These are phyloP conservation scores for Bruguiera gymnorhiza DNA, from an alignment of 345 rosid species.

Conservation along the genomic window DNA sequence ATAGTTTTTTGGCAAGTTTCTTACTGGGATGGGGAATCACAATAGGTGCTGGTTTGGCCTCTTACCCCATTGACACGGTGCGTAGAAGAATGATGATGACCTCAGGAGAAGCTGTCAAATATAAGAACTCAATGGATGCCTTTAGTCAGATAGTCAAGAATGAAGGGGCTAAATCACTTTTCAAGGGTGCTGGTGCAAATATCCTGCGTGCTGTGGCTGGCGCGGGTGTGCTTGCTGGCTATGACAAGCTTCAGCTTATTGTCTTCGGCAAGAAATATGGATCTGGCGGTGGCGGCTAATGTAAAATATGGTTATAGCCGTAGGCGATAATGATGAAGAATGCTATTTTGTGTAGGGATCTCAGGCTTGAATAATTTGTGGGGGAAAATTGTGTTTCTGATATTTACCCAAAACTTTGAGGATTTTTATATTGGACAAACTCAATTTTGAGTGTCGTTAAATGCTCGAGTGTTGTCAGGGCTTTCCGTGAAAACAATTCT, in stretches of 20 bases:
- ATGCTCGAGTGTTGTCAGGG: too few relatives aligned
- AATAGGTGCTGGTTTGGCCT: conserved; percentile 22
- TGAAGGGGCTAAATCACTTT: conserved; percentile 26
- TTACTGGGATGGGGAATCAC: conserved; percentile 18
- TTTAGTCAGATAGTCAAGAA: conserved; percentile 27
- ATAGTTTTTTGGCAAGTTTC: conserved; percentile 23
- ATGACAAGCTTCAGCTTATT: conserved; percentile 32
- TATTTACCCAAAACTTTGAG: conserved; percentile 11
- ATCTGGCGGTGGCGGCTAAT: conserved; percentile 23
- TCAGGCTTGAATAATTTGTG: conserved; percentile 30
- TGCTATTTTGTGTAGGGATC: conserved; percentile 13
- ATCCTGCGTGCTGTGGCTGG: conserved; percentile 35
- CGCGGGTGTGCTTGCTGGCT: conserved; percentile 37
- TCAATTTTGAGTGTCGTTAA: conserved; percentile 22
- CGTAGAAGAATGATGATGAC: conserved; percentile 39
- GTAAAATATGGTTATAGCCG: not conserved
- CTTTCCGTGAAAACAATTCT: too few relatives aligned
- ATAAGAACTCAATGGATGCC: conserved; percentile 28
- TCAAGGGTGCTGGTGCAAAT: conserved; percentile 37
- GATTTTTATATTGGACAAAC: not conserved
- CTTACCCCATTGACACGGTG: conserved; percentile 29
- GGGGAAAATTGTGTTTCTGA: conserved; percentile 8
- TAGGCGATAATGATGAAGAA: conserved; percentile 14
- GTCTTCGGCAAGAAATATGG: conserved; percentile 32
- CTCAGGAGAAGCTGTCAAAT: conserved; percentile 34